phyloP scores from a whole-genome alignment of 2,329 filamentous ascomycete species.

The Sclerotinia spermophila region DNA sequence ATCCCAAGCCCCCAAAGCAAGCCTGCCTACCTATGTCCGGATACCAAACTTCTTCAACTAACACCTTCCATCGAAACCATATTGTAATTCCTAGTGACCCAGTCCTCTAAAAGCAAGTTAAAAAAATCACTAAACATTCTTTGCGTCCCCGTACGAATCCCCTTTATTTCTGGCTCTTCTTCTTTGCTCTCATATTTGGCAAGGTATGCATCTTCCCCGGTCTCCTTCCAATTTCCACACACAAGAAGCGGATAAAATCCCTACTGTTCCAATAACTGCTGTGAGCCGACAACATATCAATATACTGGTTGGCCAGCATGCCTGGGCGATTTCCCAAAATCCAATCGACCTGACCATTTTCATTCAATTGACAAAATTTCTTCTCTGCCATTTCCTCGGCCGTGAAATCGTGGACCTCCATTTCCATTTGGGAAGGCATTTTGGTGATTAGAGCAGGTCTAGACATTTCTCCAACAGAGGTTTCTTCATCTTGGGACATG shows the following conservation, averaged over 20 bases:
- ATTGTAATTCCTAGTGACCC: background rate
- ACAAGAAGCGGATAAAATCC: constrained; percentile 88
- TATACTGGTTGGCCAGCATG: constrained; percentile 87
- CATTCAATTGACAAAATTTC: constrained; percentile 82
- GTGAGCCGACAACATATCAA: constrained; percentile 95
- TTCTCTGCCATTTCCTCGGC: constrained; percentile 89
- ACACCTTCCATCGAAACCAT: background rate
- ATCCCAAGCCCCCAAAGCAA: background rate
- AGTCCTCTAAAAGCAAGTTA: background rate
- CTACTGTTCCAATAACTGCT: constrained; percentile 86
- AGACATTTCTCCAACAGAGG: constrained; percentile 40
- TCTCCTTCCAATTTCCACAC: constrained; percentile 77
- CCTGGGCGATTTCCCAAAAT: constrained; percentile 81
- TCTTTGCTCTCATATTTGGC: constrained; percentile 56
- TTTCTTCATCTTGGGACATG: constrained; percentile 39
- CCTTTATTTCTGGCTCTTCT: constrained; percentile 37
- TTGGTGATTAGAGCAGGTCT: constrained; percentile 41
- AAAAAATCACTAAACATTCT: background rate
- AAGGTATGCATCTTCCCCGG: constrained; percentile 61
- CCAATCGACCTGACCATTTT: constrained; percentile 95
- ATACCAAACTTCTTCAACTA: background rate
- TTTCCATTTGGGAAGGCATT: constrained; percentile 68
- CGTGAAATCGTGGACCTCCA: constrained; percentile 93
- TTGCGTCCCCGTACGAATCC: background rate
- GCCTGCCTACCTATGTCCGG: background rate